Evolutionary conservation across 1,284 basidiomycete species (phyloP), one percentile per base, ranked within the genome.

Genomic region (Sporisorium graminicola): DNA sequence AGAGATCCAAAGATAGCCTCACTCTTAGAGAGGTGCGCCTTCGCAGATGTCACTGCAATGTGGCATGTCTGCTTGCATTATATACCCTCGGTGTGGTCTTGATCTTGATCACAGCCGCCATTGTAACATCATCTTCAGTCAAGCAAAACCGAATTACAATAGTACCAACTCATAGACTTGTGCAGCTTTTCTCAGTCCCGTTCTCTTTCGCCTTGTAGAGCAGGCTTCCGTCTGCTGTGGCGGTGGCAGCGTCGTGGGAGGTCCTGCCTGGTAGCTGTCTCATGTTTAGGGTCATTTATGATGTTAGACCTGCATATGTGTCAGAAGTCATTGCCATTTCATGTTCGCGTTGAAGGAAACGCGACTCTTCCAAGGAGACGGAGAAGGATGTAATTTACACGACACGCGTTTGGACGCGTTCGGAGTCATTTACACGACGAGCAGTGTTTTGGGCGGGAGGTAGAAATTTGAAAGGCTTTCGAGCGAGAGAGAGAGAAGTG

Each of bases 351-450:
- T 26, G 3, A 24, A 37, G n/a, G 35, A 35, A 22, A 46, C 62
- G 66, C 60, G 59, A 52, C 64, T 29, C 37, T 20, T 33, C 33
- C 1, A 27, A n/a, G n/a, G n/a, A n/a, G n/a, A n/a, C n/a, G 9
- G 3, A 7, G 12, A 35, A 29, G n/a, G n/a, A 5, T 13, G 52
- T 64, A 63, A 42, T 72, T 72, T 72, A 72, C 69, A 56, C 69
- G 69, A 66, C 63, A 72, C 69, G 69, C 60, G 59, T 56, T 29
- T 7, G 22, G 5, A 63, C 69, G 69, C 69, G 69, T 72, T 46
- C n/a, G 52, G n/a, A 63, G 37, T 51, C 51, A 62, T 72, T 62
- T 66, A 72, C 69, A 72, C 69, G 69, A 46, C 64, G 64, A 37
- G 27, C 59, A 53, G 7, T 33, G 49, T 49, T 65, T 46, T n/a